Evolutionary conservation across 352 stramenopile genomes (phyloP).

Genomic region (Phytophthora pisi): DNA sequence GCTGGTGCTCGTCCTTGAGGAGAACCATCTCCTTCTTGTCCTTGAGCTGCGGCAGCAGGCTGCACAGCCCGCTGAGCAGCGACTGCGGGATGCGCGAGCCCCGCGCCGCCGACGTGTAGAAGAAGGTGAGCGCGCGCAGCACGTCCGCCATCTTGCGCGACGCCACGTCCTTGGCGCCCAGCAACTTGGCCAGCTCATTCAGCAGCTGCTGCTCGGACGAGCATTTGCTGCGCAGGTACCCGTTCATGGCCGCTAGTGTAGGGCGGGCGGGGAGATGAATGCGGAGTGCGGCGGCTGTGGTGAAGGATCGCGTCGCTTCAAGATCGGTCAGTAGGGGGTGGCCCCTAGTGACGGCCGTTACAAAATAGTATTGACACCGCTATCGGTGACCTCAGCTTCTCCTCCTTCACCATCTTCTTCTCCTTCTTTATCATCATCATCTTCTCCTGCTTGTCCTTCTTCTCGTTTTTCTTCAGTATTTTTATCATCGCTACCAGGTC

Average conservation of each 20-base stretch:
- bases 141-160: slow-evolving; percentile 77
- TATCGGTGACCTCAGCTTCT: no score
- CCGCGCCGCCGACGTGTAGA: slow-evolving; percentile 67
- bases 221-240: slow-evolving; percentile 70
- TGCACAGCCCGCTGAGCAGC: slow-evolving; percentile 68
- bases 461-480: background rate
- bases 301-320: slow-evolving; percentile 39
- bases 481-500: no score
- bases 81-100: slow-evolving; percentile 56
- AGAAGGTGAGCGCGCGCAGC: slow-evolving; percentile 72
- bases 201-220: slow-evolving; percentile 85
- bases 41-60: slow-evolving; percentile 70
- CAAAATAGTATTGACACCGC: background rate
- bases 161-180: slow-evolving; percentile 61
- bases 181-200: slow-evolving; percentile 76
- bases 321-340: slow-evolving; percentile 15
- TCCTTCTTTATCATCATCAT: background rate
- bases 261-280: no score
- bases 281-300: no score
- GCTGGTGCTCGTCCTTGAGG: slow-evolving; percentile 62
- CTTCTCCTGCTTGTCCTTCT: background rate
- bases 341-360: slow-evolving; percentile 10
- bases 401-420: no score
- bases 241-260: slow-evolving; percentile 52
- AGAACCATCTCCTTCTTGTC: slow-evolving; percentile 64